A percentile compares a stretch with the other conserved stretches of the same genome.
Evolutionary conservation across 2,329 filamentous ascomycete genomes (phyloP).

Genomic region (Dactylella cylindrospora): DNA sequence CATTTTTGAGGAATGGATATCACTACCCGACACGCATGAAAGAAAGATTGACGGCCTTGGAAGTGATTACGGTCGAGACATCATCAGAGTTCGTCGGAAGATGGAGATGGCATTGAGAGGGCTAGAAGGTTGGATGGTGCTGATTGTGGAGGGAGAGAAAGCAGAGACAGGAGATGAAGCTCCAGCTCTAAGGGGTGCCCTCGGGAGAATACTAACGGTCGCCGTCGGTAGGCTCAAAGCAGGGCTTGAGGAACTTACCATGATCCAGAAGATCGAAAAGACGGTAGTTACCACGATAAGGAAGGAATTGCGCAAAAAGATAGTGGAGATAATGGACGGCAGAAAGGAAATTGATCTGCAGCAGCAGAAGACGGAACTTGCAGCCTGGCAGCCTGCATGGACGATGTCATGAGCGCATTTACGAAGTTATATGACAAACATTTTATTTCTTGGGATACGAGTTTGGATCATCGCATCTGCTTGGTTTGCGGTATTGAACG

Average conservation of each 20-base stretch:
- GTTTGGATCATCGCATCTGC: no score
- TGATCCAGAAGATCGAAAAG: constrained; percentile 29
- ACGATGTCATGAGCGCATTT: no score
- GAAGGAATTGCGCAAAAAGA: constrained; percentile 26
- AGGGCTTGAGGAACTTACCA: constrained; percentile 21
- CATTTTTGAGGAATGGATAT: constrained; percentile 33
- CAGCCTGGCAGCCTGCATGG: constrained; percentile 35
- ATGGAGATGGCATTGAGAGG: constrained; percentile 35
- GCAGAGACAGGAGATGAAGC: not conserved
- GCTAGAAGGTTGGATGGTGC: constrained; percentile 30
- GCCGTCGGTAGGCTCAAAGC: constrained; percentile 22
- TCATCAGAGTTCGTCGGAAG: constrained; percentile 27
- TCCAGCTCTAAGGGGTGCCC: constrained; percentile 13
- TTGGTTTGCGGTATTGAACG: no score
- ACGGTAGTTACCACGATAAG: constrained; percentile 17
- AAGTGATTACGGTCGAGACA: constrained; percentile 17
- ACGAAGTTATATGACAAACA: no score
- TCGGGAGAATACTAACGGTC: constrained; percentile 17
- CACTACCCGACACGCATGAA: constrained; percentile 26
- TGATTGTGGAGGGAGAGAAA: constrained; percentile 18
- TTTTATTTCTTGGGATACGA: no score
- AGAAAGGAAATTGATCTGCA: constrained; percentile 13
- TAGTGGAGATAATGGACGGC: constrained; percentile 23
- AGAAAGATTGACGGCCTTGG: constrained; percentile 31
- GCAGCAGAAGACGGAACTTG: constrained; percentile 30